A percentile compares a stretch with the other conserved stretches of the same genome.
Conservation (phyloP, 225 moss, liverwort and hornwort species). For the Physcomitrium patens region DNA sequence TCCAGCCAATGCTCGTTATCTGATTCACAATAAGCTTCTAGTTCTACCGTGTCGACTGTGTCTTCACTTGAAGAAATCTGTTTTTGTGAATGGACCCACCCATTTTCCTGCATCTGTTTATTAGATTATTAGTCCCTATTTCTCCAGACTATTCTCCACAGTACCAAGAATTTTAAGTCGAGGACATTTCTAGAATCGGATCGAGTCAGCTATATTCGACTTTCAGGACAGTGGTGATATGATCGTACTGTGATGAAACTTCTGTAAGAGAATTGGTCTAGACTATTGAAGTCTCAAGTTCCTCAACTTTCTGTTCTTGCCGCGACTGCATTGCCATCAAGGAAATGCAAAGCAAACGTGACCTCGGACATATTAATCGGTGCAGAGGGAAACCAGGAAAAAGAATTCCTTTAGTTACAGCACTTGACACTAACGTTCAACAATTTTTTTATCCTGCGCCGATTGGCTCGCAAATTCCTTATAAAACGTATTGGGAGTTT, state of each 20-base stretch:
- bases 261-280: constrained; percentile 29
- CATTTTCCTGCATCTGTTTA: constrained; percentile 40
- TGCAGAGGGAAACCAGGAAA: no score
- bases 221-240: constrained; percentile 21
- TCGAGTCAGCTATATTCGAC: constrained; percentile 15
- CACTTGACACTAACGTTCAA: no score
- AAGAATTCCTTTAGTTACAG: no score
- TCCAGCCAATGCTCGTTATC: constrained; percentile 40
- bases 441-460: no score
- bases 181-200: background rate
- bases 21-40: constrained; percentile 33
- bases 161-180: background rate
- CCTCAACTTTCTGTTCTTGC: constrained; percentile 49
- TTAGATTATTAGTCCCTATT: no score
- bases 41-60: constrained; percentile 27
- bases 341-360: constrained; percentile 44
- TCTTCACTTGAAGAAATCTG: constrained; percentile 42
- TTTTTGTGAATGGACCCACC: constrained; percentile 32
- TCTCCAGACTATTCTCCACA: background rate
- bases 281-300: constrained; percentile 35
- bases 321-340: constrained; percentile 58
- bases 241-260: constrained; percentile 31
- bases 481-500: no score
- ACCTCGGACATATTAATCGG: no score
- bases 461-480: no score